These are phyloP conservation scores for Hypomontagnella monticulosa DNA, from an alignment of 495 filamentous ascomycete species.

Conservation along the genomic window DNA sequence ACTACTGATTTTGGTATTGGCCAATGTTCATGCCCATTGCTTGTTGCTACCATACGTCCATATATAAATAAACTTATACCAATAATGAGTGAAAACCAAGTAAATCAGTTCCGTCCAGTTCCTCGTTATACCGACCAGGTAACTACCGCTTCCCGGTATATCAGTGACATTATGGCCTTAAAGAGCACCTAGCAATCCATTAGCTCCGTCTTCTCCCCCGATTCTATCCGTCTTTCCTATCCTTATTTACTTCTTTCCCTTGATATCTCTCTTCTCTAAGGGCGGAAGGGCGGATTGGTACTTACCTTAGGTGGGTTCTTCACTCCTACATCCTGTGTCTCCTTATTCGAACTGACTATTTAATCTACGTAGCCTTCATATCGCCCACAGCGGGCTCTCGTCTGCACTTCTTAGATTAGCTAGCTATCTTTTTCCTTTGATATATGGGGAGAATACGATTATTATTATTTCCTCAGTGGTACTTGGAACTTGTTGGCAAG, in stretches of 20 bases:
- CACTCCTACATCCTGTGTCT: conserved; percentile 50
- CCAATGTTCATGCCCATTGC: too few relatives aligned
- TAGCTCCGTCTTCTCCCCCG: neutral
- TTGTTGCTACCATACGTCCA: too few relatives aligned
- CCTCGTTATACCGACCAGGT: too few relatives aligned
- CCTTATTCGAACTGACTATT: conserved; percentile 46
- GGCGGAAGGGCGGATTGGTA: neutral
- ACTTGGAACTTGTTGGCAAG: neutral
- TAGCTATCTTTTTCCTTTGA: conserved; percentile 51
- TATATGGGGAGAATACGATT: conserved; percentile 29
- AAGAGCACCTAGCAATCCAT: conserved; percentile 38
- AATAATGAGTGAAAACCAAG: too few relatives aligned
- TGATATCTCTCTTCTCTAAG: neutral
- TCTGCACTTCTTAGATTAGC: conserved; percentile 51
- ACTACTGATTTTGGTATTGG: too few relatives aligned
- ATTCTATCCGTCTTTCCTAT: too few relatives aligned
- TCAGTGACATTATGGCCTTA: too few relatives aligned
- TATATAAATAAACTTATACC: too few relatives aligned
- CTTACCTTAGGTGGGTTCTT: conserved; percentile 57
- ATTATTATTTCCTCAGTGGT: neutral
- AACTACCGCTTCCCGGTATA: too few relatives aligned
- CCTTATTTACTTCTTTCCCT: too few relatives aligned
- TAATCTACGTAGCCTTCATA: conserved; percentile 52
- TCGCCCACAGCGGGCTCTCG: conserved; percentile 47
- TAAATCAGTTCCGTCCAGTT: too few relatives aligned